Base-by-base conservation (phyloP, 2,329 filamentous ascomycete species). In the Xylariaceae sp. region DNA sequence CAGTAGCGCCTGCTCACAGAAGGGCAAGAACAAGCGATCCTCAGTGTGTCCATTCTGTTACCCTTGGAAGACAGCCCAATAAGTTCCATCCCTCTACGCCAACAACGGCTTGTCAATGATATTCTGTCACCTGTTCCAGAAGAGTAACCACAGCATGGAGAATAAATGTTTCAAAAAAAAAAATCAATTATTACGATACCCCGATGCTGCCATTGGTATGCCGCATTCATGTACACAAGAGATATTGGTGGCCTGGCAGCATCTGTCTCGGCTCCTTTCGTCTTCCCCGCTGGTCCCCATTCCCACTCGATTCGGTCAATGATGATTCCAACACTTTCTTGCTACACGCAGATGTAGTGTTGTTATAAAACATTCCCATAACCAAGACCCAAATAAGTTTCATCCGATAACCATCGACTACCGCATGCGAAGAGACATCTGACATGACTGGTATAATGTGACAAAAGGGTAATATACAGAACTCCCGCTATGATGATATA, bases 401-500 rank as follows among this genome's bases (percentile, higher is more conserved):
- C 48, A 37, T 54, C 36, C 43, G 37, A 59, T 28, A 53, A 23
- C 45, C 49, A 31, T 51, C 45, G 46, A 58, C 52, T 57, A 50
- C 55, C 51, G 58, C 48, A 56, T 58, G 54, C n/a, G 26, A 36
- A 24, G 39, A 9, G 5, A 37, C 31, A n/a, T 45, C 23, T 39
- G 55, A 60, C 63, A 62, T 62, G 58, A 67, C 56, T 60, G 48
- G 56, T 56, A 55, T 63, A 34, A 59, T 53, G 58, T 61, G 53
- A 63, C 66, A 65, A 64, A 56, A 63, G 58, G 58, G 62, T 68
- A 69, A 64, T 69, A 69, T 68, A 69, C 66, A 69, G 64, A 69
- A 68, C 66, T 68, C 66, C 65, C 55, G 59, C 57, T 64, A 12
- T 44, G 28, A 31, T 56, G 51, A 57, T 58, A 47, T 61, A 61